Evolutionary conservation across 768 basidiomycete species (phyloP), one percentile per base, ranked within the genome.

Genomic region (Ramaria sp.): DNA sequence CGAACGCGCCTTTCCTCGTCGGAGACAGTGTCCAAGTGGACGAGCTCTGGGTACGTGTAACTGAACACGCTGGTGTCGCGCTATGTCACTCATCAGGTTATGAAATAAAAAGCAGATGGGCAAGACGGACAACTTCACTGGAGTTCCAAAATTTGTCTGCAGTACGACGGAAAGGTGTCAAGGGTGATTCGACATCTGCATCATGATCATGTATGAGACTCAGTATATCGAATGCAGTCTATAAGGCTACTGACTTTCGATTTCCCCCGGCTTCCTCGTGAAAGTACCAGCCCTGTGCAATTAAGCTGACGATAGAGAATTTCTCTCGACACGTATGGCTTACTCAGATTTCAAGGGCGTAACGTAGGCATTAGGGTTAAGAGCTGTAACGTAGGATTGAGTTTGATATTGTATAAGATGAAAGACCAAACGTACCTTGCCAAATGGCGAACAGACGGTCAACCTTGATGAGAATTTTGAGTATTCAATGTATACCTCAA

Each of bases 31-130:
- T 9, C 17, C 17, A 58, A 34, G 75, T 67, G 9, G 66, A 67
- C 51, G 74, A 79, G 78, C 37, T 80, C 78, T 11, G 78, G 78
- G 63, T 80, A 79, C 1, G 74, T 70, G 60, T 80, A 81, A 31
- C 72, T 68, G 13, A 79, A 64, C 9, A 60, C 62, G 5, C 70
- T 58, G 7, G 69, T 70, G 37, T 68, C 64, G 2, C 62, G 48
- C 48, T 49, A n/a, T 22, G 48, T 4, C 11, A 3, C 11, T 49
- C n/a, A 3, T 49, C 17, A 49, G 17, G 42, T 6, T 43, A 2
- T 9, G 12, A 41, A 13, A n/a, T 43, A 30, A 49, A 20, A 30
- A n/a, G 22, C 15, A 17, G 24, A 24, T 49, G 48, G 11, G 10
- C 9, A 30, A 34, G 54, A 47, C 49, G 22, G 20, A 55, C 60